Conservation (phyloP, 768 basidiomycete species). For the Coprinopsis strossmayeri region DNA sequence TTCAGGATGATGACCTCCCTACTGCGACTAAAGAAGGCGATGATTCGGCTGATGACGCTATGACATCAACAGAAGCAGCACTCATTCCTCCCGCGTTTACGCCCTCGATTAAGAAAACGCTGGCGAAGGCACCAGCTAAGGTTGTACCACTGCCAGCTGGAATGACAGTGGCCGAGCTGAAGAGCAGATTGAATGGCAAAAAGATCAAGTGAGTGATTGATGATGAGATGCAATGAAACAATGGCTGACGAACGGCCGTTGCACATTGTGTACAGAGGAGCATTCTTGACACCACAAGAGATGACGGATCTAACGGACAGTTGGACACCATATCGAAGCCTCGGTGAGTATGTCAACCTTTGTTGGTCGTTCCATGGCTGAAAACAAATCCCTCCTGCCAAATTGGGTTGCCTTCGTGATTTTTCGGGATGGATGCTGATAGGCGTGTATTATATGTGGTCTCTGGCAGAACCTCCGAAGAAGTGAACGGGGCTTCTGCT, state of each 20-base stretch:
- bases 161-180: slow-evolving; percentile 48
- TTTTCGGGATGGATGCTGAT: slow-evolving; percentile 5
- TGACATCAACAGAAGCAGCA: slow-evolving; percentile 23
- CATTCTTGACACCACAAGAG: slow-evolving; percentile 70
- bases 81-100: slow-evolving; percentile 54
- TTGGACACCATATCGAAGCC: slow-evolving; percentile 79
- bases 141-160: slow-evolving; percentile 47
- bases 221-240: slow-evolving; percentile 8
- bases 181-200: slow-evolving; percentile 58
- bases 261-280: slow-evolving; percentile 39
- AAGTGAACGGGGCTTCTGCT: no score
- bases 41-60: slow-evolving; percentile 26
- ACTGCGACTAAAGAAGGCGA: slow-evolving; percentile 20
- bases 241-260: background rate
- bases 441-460: slow-evolving; percentile 90
- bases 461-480: slow-evolving; percentile 43
- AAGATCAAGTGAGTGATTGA: slow-evolving; percentile 57
- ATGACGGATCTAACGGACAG: slow-evolving; percentile 70
- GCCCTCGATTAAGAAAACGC: slow-evolving; percentile 56
- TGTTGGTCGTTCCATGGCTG: background rate
- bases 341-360: slow-evolving; percentile 43
- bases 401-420: slow-evolving; percentile 7
- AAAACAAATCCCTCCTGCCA: slow-evolving; percentile 5
- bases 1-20: slow-evolving; percentile 25
- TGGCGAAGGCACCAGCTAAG: slow-evolving; percentile 30